These are phyloP conservation scores for Salicornia ramosissima DNA, from an alignment of 148 eudicot species.

Conservation along the genomic window DNA sequence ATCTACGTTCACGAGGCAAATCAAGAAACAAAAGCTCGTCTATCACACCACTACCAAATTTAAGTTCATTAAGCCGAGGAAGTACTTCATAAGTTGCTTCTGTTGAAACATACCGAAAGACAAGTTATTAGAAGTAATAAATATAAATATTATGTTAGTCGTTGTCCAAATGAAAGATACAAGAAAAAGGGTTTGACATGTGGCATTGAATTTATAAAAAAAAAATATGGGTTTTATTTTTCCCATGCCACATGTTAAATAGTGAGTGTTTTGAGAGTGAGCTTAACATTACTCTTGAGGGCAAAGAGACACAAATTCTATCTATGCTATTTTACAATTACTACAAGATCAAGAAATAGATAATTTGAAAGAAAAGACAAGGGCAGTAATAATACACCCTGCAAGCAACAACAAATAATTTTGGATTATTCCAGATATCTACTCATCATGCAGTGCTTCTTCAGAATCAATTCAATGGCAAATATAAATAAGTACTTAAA, in stretches of 20 bases:
- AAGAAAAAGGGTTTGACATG: background rate
- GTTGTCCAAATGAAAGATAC: background rate
- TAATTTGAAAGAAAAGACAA: background rate
- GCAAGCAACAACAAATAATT: background rate
- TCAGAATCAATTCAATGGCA: background rate
- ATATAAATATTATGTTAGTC: background rate
- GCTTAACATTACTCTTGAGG: no score
- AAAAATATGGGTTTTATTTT: no score
- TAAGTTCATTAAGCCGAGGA: constrained; percentile 82
- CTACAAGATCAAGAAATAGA: background rate
- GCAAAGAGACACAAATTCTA: background rate
- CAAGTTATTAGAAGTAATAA: constrained; percentile 6
- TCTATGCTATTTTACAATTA: background rate
- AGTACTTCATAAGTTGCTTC: constrained; percentile 98
- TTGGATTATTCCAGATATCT: background rate
- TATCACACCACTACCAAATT: constrained; percentile 85
- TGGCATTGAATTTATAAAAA: no score
- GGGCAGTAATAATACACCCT: background rate
- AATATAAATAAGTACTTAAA: background rate
- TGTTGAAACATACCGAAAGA: constrained; percentile 22
- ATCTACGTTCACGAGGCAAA: constrained; percentile 78
- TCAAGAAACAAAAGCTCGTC: constrained; percentile 90
- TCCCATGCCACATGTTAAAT: no score
- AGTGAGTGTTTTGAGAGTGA: no score
- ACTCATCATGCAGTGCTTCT: background rate